Evolutionary conservation across 202 grass and related monocot genomes (phyloP), one percentile per base, ranked within the genome.

Genomic region (Elaeis oleifera): DNA sequence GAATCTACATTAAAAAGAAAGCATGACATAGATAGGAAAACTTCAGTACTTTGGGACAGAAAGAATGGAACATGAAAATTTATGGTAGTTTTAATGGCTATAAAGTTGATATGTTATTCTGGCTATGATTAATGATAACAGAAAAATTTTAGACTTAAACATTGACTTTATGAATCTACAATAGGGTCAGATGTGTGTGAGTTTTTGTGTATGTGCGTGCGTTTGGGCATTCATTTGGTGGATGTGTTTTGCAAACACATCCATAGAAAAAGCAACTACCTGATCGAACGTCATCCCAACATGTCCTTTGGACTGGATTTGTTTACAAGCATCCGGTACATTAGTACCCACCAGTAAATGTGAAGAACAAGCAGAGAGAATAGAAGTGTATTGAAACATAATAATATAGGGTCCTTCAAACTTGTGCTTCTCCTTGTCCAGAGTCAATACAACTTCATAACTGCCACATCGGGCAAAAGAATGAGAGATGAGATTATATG

Each of bases 401-500:
- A 48, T 62, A 62, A 20, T 62, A 62, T 48, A 62, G 49, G 31
- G 60, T 62, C 60, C 60, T 62, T 62, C 60, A 62, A 48, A 62
- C 31, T 62, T 48, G 60, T 62, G 60, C 28, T 62, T 62, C 28
- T 62, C 60, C 28, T 62, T 62, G 60, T 62, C 60, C 18, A 62
- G 39, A 48, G 28, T 62, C 60, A 62, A 62, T 16, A 62, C 3
- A 13, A 62, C 60, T 62, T 62, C 60, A 62, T 49, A 49, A 20
- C 60, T 62, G 29, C 16, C n/a, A 49, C 17, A 16, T 5, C 18
- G 21, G 0, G 36, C 36, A 9, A 44, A 44, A 44, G 6, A 31
- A 44, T 44, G 36, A 44, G 36, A 44, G 11, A 3, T 44, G 36
- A 11, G 36, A 44, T 44, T 13, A 44, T 44, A 44, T 44, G 36